Evolutionary conservation across 306 rosid genomes (phyloP).

Genomic region (Malus sieversii): DNA sequence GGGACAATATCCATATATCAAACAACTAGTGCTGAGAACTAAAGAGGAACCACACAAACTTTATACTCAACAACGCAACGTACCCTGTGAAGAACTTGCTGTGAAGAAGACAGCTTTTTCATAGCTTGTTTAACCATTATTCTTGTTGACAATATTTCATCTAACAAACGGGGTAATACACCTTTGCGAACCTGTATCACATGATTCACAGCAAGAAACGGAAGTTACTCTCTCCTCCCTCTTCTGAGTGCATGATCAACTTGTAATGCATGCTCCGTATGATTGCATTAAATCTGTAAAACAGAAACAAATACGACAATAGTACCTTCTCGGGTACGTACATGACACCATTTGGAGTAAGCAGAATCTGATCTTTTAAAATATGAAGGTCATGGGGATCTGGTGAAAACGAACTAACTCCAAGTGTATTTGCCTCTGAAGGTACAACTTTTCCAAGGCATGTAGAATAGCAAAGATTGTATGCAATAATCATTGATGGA

Average conservation of each 20-base stretch:
- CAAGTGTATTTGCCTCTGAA: constrained; percentile 65
- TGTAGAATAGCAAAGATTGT: constrained; percentile 90
- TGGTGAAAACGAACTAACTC: constrained; percentile 73
- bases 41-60: constrained; percentile 1
- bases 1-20: too few relatives aligned
- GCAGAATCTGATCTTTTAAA: constrained; percentile 65
- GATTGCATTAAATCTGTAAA: background rate
- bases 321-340: constrained; percentile 76
- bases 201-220: background rate
- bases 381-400: constrained; percentile 45
- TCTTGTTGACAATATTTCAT: constrained; percentile 87
- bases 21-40: background rate
- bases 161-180: constrained; percentile 75
- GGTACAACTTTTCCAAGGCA: constrained; percentile 76
- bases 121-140: constrained; percentile 90
- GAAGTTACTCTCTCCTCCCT: constrained; percentile 1
- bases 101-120: constrained; percentile 68
- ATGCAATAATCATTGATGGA: constrained; percentile 98
- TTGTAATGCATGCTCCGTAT: background rate
- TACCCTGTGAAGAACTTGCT: constrained; percentile 86
- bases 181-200: constrained; percentile 73
- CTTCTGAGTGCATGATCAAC: background rate
- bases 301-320: background rate
- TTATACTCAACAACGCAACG: constrained; percentile 14
- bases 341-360: constrained; percentile 93